These are phyloP conservation scores for Annulohypoxylon truncatum DNA, from an alignment of 2,329 filamentous ascomycete genomes.

Conservation along the genomic window DNA sequence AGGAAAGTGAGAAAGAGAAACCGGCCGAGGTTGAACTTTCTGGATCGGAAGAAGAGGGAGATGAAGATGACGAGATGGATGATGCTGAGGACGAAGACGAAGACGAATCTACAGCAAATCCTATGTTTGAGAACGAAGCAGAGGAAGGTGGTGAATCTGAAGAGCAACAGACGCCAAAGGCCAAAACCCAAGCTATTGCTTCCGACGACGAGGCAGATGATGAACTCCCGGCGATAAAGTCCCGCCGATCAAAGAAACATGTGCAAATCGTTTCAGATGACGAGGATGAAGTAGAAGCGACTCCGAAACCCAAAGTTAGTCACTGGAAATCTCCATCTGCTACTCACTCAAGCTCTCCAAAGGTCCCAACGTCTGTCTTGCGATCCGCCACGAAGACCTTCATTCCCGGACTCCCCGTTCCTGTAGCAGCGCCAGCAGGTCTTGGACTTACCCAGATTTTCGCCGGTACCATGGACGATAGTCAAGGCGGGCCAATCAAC, in stretches of 20 bases:
- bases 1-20: slow-evolving; percentile 58
- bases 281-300: slow-evolving; percentile 59
- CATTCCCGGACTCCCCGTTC: slow-evolving; percentile 74
- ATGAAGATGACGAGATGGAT: slow-evolving; percentile 49
- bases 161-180: slow-evolving; percentile 38
- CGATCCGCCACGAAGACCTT: slow-evolving; percentile 76
- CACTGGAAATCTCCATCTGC: slow-evolving; percentile 57
- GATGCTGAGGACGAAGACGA: slow-evolving; percentile 52
- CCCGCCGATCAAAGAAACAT: slow-evolving; percentile 64
- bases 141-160: slow-evolving; percentile 54
- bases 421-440: slow-evolving; percentile 65
- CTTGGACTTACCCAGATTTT: slow-evolving; percentile 91
- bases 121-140: slow-evolving; percentile 53
- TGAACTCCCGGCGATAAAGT: slow-evolving; percentile 55
- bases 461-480: slow-evolving; percentile 84
- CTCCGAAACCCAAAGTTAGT: slow-evolving; percentile 60
- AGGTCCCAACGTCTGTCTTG: slow-evolving; percentile 72
- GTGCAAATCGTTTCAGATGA: slow-evolving; percentile 71
- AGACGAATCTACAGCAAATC: slow-evolving; percentile 39
- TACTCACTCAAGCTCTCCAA: slow-evolving; percentile 61
- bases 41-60: slow-evolving; percentile 54
- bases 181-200: slow-evolving; percentile 51
- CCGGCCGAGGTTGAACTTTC: slow-evolving; percentile 52
- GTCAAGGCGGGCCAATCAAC: slow-evolving; percentile 54
- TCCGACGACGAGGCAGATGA: slow-evolving; percentile 55